Base-by-base conservation (phyloP, 2,329 filamentous ascomycete genomes). In the Paecilomyces sp. region DNA sequence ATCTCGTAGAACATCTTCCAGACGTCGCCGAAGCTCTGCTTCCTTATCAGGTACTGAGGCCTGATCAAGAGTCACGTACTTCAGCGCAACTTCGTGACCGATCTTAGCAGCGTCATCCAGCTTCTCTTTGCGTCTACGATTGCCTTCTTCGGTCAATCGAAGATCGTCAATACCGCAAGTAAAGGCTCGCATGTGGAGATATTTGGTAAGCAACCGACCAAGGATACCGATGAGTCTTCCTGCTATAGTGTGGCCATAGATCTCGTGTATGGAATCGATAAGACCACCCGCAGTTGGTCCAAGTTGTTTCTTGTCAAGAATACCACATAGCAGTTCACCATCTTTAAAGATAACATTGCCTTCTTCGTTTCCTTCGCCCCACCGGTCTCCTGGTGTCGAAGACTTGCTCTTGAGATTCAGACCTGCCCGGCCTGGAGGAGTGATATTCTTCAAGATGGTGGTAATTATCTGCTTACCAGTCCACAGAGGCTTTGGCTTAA, bases 161-260 rank as follows among this genome's bases (percentile, higher is more conserved):
- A 99, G 81, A 80, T 99, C 95, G 69, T 99, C 93, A 76, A 99
- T 96, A 72, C 95, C 95, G 74, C 94, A 99, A 64, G 91, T 94
- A 74, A 97, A 97, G 1, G 93, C 94, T 57, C 92, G 85, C 87
- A 97, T 96, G 70, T 94, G 90, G 62, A 97, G 82, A 64, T 92
- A 88, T 68, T 92, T 89, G 0, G 94, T 99, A 63, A 99, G 78
- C 28, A 99, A 81, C 59, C 94, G 87, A 58, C 94, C 94, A 58
- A 99, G 82, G 66, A 93, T 89, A 79, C 92, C 95, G 58, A 99
- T 84, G 9, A 96, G 80, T 70, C 91, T 91, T 34, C 94, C 93
- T 22, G 94, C 93, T 63, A 89, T 83, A 15, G 88, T 88, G 60
- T 94, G 89, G 1, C 95, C 94, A 71, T 97, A 97, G 1, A 92